Base-by-base conservation (phyloP, 257 asterid species). In the Petrea volubilis region DNA sequence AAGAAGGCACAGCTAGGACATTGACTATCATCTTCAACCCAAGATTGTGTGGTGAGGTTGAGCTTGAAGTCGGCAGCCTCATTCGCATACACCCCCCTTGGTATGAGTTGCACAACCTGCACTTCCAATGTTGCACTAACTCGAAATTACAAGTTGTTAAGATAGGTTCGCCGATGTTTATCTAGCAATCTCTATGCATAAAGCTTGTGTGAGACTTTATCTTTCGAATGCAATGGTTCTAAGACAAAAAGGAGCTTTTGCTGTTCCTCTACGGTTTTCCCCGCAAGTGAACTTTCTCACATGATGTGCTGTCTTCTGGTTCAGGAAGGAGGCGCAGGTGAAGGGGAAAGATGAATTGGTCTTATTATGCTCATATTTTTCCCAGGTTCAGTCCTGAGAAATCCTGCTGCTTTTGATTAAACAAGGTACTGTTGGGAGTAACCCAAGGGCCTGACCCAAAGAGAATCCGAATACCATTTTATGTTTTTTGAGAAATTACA, bases 321-420 rank as follows among this genome's bases (percentile, higher is more conserved):
- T 78, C 95, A 93, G 98, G 98, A 88, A 88, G 81, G 93, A 87
- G 79, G 93, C 88, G 71, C 78, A 33, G 44, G 80, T 77, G 23
- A 67, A 60, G 73, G 81, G 47, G 64, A 79, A 77, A 68, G 88
- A 83, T 23, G 84, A 72, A 47, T 67, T 64, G 31, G 60, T 88
- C 70, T 40, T 85, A 67, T 75, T 93, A 64, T 86, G 93, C 52
- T 77, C 90, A 25, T 85, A 87, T 81, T 93, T 87, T 75, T 77
- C 81, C 52, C 84, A 70, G 79, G 74, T 80, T 64, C 75, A 70
- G 55, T 53, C 52, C 50, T 78, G 83, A 81, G 68, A 47, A 17
- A 55, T 47, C 44, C 64, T 28, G 53, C 14, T n/a, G 31, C 57
- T 46, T 2, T 14, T 20, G 7, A 38, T 7, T 17, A 60, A 60